Conservation (phyloP, 2,329 filamentous ascomycete genomes). For the Exophiala spinifera region DNA sequence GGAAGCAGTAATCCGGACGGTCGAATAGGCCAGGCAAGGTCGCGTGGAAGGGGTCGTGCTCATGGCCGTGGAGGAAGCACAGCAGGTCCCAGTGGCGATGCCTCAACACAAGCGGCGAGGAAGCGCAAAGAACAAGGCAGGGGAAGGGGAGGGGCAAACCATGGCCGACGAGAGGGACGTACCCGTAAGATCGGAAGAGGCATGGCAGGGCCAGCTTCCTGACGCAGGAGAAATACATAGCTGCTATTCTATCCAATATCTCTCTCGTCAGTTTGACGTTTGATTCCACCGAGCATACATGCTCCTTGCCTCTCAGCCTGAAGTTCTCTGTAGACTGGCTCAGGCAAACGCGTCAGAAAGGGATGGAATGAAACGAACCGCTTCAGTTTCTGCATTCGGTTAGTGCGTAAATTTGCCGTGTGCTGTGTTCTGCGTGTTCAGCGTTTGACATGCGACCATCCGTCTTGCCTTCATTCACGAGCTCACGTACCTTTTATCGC, state of each 20-base stretch:
- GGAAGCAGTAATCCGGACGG: slow-evolving; percentile 10
- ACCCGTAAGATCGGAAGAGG: slow-evolving; percentile 30
- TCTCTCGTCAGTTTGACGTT: no score
- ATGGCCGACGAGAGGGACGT: slow-evolving; percentile 28
- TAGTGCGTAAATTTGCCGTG: background rate
- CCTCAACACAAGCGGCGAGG: slow-evolving; percentile 26
- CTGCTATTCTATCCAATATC: no score
- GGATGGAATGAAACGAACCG: background rate
- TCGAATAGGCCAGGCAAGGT: slow-evolving; percentile 15
- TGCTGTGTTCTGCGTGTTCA: background rate
- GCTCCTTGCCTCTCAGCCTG: no score
- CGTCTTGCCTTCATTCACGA: background rate
- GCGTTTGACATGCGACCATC: background rate
- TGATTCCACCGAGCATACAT: no score
- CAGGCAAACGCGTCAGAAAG: background rate
- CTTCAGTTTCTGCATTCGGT: slow-evolving; percentile 13
- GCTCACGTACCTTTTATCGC: background rate
- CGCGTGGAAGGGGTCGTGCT: slow-evolving; percentile 10
- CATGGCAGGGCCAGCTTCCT: slow-evolving; percentile 20
- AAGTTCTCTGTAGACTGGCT: no score
- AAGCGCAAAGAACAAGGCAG: slow-evolving; percentile 28
- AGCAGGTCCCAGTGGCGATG: slow-evolving; percentile 23
- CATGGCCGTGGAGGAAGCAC: slow-evolving; percentile 23
- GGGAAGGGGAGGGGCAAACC: slow-evolving; percentile 27
- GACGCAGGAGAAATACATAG: background rate